Base-by-base conservation (phyloP, 805 yeast species). In the Sugiyamaella smithiae region DNA sequence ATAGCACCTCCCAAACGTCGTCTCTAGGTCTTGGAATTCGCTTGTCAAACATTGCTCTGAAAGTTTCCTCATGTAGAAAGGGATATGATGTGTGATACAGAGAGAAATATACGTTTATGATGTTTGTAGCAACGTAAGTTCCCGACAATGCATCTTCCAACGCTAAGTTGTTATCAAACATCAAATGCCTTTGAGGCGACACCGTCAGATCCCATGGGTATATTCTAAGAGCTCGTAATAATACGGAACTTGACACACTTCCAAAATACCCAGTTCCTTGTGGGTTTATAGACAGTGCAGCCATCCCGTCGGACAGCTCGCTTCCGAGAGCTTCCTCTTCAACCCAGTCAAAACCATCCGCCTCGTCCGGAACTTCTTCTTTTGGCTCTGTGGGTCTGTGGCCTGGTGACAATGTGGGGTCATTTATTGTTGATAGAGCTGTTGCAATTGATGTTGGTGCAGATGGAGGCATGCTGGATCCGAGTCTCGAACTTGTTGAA, bases 201-300 rank as follows among this genome's bases (percentile, higher is more conserved):
- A 45, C 47, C 7, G 47, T 40, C 12, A 51, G 41, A 37, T 65
- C 65, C 42, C 66, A 56, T 12, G 66, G 60, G 43, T 58, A 57
- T 19, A 71, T 61, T 32, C 72, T 69, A 36, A 78, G 56, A 8
- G 77, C 74, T 55, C 81, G 69, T 37, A 83, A 62, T 16, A 80
- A 66, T 5, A 78, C 77, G 1, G 83, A 75, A 50, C 80, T 72
- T 3, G 88, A 81, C 6, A 81, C 84, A 9, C 76, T 74, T 1
- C 89, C 89, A 55, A 78, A 78, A 59, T 79, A 82, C 0, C 88
- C 88, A 24, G 76, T 75, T 23, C 81, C 77, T 42, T 77, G 73
- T 5, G 73, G 74, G 48, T 71, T 68, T 12, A 70, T 65, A 36
- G 79, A 73, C 20, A 79, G 58, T 1, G 82, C 84, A 0, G 83